Conservation (phyloP, 2,329 filamentous ascomycete genomes). For the Periconia sp. region DNA sequence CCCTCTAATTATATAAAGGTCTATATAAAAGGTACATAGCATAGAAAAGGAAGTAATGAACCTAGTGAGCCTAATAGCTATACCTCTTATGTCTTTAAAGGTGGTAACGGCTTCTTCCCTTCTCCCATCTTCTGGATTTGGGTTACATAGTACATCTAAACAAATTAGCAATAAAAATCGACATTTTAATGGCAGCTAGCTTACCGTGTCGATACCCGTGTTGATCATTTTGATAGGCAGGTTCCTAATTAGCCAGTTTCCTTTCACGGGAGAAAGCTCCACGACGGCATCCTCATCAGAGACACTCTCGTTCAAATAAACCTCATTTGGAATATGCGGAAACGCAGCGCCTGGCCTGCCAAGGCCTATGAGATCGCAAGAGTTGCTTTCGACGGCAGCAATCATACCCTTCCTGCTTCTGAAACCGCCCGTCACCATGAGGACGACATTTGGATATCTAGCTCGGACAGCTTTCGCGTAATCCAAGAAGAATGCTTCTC, state of each 20-base stretch:
- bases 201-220: background rate
- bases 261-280: constrained; percentile 1
- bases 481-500: constrained; percentile 73
- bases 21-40: too few relatives aligned
- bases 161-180: constrained; percentile 2
- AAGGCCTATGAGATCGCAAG: constrained; percentile 19
- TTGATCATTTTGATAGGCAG: background rate
- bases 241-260: background rate
- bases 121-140: constrained; percentile 12
- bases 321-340: constrained; percentile 14
- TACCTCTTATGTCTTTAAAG: too few relatives aligned
- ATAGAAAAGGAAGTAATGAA: too few relatives aligned
- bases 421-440: constrained; percentile 64
- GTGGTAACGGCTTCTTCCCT: constrained; percentile 9
- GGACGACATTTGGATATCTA: constrained; percentile 38
- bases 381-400: constrained; percentile 52
- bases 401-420: constrained; percentile 61
- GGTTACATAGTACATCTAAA: constrained; percentile 13
- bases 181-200: constrained; percentile 6
- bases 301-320: constrained; percentile 17
- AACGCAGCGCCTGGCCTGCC: constrained; percentile 13
- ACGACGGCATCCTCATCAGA: constrained; percentile 14
- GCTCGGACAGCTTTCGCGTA: constrained; percentile 62
- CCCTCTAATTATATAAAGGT: too few relatives aligned
- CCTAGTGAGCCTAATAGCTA: too few relatives aligned